Percentiles rank a stretch among this genome's conserved stretches.
Evolutionary conservation across 352 stramenopile species (phyloP).

Genomic region (Phytopythium ostracodes): DNA sequence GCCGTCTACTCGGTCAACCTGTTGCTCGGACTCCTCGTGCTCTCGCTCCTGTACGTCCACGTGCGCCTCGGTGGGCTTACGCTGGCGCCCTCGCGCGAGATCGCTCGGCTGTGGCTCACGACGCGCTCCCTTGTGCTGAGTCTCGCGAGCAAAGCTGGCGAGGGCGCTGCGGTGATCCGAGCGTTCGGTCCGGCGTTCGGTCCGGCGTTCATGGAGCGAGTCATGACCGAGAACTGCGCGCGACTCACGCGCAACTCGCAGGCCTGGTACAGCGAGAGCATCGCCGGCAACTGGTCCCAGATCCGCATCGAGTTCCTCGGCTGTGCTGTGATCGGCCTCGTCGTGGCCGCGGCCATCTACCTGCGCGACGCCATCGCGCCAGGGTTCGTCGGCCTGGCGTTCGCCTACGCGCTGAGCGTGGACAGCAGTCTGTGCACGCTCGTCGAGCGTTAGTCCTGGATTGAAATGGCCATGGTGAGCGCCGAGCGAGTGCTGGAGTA

Average conservation of each 20-base stretch:
- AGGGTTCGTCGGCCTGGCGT: conserved; percentile 75
- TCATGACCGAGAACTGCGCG: conserved; percentile 18
- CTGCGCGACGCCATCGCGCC: conserved; percentile 31
- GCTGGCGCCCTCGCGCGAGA: conserved; percentile 39
- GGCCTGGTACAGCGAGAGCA: too few species aligned
- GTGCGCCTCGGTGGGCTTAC: conserved; percentile 37
- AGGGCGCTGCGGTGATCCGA: too few species aligned
- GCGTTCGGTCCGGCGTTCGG: too few species aligned
- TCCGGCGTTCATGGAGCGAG: conserved; percentile 6
- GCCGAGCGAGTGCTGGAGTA: conserved; percentile 47
- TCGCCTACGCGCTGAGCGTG: conserved; percentile 86
- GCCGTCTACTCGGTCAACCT: conserved; percentile 77
- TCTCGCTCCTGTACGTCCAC: conserved; percentile 84
- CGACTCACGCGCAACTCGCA: conserved; percentile 21
- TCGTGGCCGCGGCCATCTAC: conserved; percentile 31
- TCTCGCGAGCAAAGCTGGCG: too few species aligned
- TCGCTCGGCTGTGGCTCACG: conserved; percentile 26
- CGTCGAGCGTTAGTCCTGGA: conserved; percentile 13
- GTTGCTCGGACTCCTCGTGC: conserved; percentile 63
- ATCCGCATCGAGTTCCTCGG: conserved; percentile 44
- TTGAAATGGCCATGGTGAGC: conserved; percentile 46
- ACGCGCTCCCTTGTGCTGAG: too few species aligned
- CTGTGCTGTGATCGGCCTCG: conserved; percentile 24
- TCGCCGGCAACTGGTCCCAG: conserved; percentile 32
- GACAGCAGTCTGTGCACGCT: too few species aligned